A percentile compares a stretch with the other conserved stretches of the same genome.
phyloP scores from a whole-genome alignment of 164 flowering plant genomes.

The Annona cherimola region DNA sequence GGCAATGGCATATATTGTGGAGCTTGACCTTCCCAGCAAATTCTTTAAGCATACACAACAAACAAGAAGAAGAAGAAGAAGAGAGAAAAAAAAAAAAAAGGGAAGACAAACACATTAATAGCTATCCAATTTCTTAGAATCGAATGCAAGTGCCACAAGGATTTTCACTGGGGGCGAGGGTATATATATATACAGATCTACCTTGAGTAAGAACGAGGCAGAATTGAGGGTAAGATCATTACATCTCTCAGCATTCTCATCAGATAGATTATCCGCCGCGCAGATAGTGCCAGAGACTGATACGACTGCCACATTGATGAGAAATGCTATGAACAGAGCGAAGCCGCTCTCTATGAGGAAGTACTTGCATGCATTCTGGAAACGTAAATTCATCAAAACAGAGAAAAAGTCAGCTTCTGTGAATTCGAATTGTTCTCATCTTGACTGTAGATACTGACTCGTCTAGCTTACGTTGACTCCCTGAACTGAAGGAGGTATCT shows the following conservation, averaged over 20 bases:
- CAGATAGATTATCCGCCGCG: conserved; percentile 29
- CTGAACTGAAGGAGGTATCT: conserved; percentile 53
- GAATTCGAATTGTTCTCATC: background rate
- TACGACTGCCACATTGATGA: conserved; percentile 70
- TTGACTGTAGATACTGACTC: background rate
- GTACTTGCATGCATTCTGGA: conserved; percentile 71
- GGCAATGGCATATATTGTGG: conserved; percentile 13
- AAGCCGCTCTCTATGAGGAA: conserved; percentile 80
- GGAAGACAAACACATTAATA: background rate
- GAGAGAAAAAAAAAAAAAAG: background rate
- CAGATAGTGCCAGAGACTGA: conserved; percentile 76
- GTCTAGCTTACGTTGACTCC: conserved; percentile 66
- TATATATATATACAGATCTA: conserved; percentile 7
- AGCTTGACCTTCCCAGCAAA: conserved; percentile 14
- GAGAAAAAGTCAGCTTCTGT: background rate
- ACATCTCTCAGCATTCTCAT: conserved; percentile 29
- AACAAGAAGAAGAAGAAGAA: background rate
- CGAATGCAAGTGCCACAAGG: background rate
- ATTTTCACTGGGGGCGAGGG: background rate
- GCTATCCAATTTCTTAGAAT: background rate
- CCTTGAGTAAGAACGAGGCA: conserved; percentile 84
- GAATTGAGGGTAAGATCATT: conserved; percentile 55
- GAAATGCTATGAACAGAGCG: conserved; percentile 68
- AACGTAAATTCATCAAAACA: background rate
- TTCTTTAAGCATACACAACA: conserved; percentile 2